Evolutionary conservation across 1,284 basidiomycete genomes (phyloP), one percentile per base, ranked within the genome.

Genomic region (Bondarzewia mesenterica): DNA sequence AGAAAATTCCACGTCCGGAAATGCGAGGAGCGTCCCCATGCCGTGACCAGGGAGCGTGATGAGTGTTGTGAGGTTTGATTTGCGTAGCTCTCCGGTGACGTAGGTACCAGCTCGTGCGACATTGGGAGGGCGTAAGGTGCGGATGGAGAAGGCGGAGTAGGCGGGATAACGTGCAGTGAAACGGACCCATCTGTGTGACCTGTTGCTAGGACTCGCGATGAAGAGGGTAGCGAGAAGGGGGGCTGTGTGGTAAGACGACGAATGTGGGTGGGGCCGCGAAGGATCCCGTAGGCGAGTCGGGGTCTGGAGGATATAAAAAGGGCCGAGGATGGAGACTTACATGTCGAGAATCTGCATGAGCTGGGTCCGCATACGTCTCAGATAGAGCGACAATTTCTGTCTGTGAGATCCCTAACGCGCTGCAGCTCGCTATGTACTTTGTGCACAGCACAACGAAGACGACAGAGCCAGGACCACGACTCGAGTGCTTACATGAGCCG

Each of bases 101-200:
- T 32, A 32, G 10, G 5, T n/a, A n/a, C n/a, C 29, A 12, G 29
- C 29, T n/a, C n/a, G n/a, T n/a, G n/a, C n/a, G n/a, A n/a, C n/a
- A n/a, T 25, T 8, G 7, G 49, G 40, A 44, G 50, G 51, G 7
- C 18, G 20, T 15, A 21, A 14, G 15, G 38, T 14, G 23, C n/a
- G 20, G 14, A 16, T 18, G 21, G 35, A 8, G 5, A 32, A 27
- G 10, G 41, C 29, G 4, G 36, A 4, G 45, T 21, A 7, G 22
- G 52, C 41, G 23, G 57, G 18, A 21, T 66, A 60, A 6, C 61
- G 58, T 69, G 75, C 22, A 80, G 64, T 53, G 70, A 67, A 1
- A 82, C 66, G 0, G 74, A 70, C 38, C 78, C 79, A 54, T 82
- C 78, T 27, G 78, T 68, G 56, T 77, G 77, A 1, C 80, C 82